Conservation (phyloP, 257 asterid species). For the Linderniella brevidens region DNA sequence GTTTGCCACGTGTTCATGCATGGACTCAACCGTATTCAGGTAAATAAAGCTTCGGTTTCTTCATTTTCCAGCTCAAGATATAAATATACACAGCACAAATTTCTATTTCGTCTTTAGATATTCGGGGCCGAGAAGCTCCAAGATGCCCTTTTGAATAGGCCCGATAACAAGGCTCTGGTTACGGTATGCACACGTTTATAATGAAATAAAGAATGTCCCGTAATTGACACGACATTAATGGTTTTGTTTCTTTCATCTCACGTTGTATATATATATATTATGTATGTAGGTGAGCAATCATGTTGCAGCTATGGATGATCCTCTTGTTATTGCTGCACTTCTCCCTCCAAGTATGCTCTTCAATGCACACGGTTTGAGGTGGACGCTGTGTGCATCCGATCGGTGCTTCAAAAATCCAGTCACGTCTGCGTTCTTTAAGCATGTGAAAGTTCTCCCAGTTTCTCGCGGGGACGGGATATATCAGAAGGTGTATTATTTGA, state of each 20-base stretch:
- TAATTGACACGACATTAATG: conserved; percentile 10
- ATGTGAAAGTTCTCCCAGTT: conserved; percentile 75
- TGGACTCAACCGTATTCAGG: conserved; percentile 79
- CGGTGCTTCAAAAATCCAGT: conserved; percentile 73
- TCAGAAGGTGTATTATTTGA: conserved; percentile 50
- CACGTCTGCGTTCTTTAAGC: conserved; percentile 71
- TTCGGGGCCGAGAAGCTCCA: conserved; percentile 76
- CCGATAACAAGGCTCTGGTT: conserved; percentile 45
- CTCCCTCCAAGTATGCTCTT: conserved; percentile 63
- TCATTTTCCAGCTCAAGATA: neutral
- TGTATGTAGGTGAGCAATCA: conserved; percentile 72
- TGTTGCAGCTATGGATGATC: conserved; percentile 88
- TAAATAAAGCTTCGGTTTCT: conserved; percentile 2
- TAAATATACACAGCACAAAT: conserved; percentile 2
- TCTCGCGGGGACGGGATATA: conserved; percentile 86
- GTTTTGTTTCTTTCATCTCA: conserved; percentile 5
- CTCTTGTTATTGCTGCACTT: conserved; percentile 63
- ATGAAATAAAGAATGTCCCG: neutral
- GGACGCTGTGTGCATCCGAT: conserved; percentile 95
- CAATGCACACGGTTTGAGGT: conserved; percentile 56
- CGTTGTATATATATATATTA: neutral
- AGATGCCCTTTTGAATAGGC: conserved; percentile 39
- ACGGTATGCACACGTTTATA: conserved; percentile 30
- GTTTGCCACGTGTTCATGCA: conserved; percentile 93
- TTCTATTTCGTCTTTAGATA: conserved; percentile 26